phyloP scores from a whole-genome alignment of 164 flowering plant species.

The Vitis riparia region DNA sequence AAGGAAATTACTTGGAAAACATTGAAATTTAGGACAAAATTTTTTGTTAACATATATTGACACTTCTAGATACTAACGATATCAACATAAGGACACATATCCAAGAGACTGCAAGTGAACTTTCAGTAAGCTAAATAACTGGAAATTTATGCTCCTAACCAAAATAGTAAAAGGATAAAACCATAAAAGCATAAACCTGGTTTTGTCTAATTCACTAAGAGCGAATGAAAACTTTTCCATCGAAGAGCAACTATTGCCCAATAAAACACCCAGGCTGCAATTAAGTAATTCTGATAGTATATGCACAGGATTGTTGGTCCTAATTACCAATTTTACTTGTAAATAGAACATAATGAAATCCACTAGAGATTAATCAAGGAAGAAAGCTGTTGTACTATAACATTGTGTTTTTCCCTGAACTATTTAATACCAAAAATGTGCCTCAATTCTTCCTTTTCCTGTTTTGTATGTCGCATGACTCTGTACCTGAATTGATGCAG shows the following conservation, averaged over 20 bases:
- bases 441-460: neutral
- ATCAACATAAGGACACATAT: no score
- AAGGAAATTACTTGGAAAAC: no score
- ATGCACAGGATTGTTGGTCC: neutral
- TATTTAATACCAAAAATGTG: neutral
- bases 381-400: neutral
- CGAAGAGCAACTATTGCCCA: neutral
- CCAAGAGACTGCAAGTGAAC: slow-evolving; percentile 40
- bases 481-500: neutral
- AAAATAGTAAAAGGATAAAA: neutral
- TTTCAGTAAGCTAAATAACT: slow-evolving; percentile 2
- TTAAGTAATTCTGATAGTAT: no score
- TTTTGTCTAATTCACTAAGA: neutral
- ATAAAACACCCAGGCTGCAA: no score
- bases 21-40: no score
- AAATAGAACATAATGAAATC: neutral
- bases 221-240: neutral
- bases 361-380: neutral
- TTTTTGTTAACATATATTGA: no score
- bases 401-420: neutral
- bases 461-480: neutral
- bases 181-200: no score
- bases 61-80: no score
- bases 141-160: neutral
- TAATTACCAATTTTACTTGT: neutral